These are phyloP conservation scores for Candida golubevii DNA, from an alignment of 805 yeast genomes.

Conservation along the genomic window DNA sequence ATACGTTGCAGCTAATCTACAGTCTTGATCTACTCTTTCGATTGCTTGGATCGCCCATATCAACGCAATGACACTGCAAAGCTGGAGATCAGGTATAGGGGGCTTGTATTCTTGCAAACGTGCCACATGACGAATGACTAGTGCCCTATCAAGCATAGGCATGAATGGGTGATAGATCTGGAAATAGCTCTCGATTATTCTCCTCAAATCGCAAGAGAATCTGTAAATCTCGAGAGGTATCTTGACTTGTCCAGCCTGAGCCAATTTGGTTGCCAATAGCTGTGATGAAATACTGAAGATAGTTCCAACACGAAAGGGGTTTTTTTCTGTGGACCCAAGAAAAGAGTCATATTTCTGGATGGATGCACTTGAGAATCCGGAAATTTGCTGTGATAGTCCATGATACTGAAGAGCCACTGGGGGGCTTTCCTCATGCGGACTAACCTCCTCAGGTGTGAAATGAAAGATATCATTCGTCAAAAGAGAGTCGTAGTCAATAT, in stretches of 20 bases:
- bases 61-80: slow-evolving; percentile 18
- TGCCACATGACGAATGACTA: slow-evolving; percentile 16
- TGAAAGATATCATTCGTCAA: slow-evolving; percentile 19
- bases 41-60: slow-evolving; percentile 22
- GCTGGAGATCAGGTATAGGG: slow-evolving; percentile 5
- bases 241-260: slow-evolving; percentile 8
- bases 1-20: slow-evolving; percentile 6
- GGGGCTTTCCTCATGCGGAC: slow-evolving; percentile 9
- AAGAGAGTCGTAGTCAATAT: slow-evolving; percentile 1
- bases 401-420: slow-evolving; percentile 21
- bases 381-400: slow-evolving; percentile 19
- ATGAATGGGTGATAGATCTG: slow-evolving; percentile 20
- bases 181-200: slow-evolving; percentile 18
- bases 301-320: slow-evolving; percentile 25
- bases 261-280: slow-evolving; percentile 7
- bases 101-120: slow-evolving; percentile 4
- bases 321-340: slow-evolving; percentile 5
- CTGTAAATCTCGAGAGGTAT: slow-evolving; percentile 18
- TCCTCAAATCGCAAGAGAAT: slow-evolving; percentile 15
- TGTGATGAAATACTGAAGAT: slow-evolving; percentile 20
- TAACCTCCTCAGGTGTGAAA: slow-evolving; percentile 14
- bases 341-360: slow-evolving; percentile 17
- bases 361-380: slow-evolving; percentile 19
- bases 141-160: slow-evolving; percentile 21
- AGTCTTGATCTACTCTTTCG: slow-evolving; percentile 6